Base-by-base conservation (phyloP, 352 stramenopile species). In the Elongisporangium prolatum region DNA sequence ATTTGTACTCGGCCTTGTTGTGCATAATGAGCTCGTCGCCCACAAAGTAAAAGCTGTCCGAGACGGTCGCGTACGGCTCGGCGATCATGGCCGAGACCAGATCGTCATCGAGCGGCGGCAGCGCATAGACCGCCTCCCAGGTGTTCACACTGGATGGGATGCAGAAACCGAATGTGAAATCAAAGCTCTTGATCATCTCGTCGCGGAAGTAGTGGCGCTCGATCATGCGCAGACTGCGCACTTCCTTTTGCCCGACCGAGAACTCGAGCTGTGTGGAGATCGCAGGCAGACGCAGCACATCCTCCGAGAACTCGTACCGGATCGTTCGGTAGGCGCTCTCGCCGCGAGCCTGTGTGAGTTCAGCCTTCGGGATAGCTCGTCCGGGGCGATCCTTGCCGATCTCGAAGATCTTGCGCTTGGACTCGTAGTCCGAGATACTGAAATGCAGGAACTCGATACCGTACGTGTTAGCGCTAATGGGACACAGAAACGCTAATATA, bases 101-200 rank as follows among this genome's bases (percentile, higher is more conserved):
- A 8, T 97, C 88, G 49, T 98, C 86, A 61, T 97, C 86, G 14
- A 98, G 74, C 14, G 93, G 88, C 13, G 95, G 95, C 60, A 98
- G 79, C 21, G 86, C 78, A 69, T 98, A 98, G 56, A 98, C 88
- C 18, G 91, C 84, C 58, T 98, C 93, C 95, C 95, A 98, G 28
- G 88, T 98, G 76, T 98, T 98, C 5, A 94, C 93, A 56, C 88
- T 98, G 56, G 78, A 89, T 3, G 95, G 96, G 65, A 98, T 98
- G 72, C 93, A 98, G 69, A 98, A 98, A 18, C 93, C 96, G 63
- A 98, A 98, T 53, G 75, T 94, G 55, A 98, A 98, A 75, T 98
- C 92, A 68, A 95, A 98, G 71, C 89, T 97, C 72, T 98, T 98
- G 68, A 97, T 75, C 61, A 98, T 95, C 66, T 97, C 72, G 63